Evolutionary conservation across 805 yeast species (phyloP), one percentile per base, ranked within the genome.

Genomic region (Candida ficus): DNA sequence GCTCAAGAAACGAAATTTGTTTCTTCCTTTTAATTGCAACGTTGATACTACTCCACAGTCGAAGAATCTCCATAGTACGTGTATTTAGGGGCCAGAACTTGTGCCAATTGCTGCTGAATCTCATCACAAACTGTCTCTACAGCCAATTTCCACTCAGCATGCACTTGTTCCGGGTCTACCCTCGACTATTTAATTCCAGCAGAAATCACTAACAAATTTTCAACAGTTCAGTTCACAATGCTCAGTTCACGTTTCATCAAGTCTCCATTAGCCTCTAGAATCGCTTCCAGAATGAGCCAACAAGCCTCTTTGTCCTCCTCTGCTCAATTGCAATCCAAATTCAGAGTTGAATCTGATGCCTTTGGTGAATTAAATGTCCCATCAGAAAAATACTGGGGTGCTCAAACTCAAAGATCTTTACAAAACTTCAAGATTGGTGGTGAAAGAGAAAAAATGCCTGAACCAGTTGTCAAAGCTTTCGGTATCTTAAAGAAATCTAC

Each of bases 381-480:
- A 44, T 69, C 78, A 48, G 75, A 85, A 56, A 80, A 77, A 64
- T 91, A 91, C 75, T 91, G 96, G 91, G 99, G 99, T 46, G 98
- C 98, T 33, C 99, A 93, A 70, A 93, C 99, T 47, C 90, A 85
- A 59, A 80, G 98, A 68, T 90, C 98, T 17, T 75, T 79, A 53
- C 83, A 80, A 67, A 93, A 93, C 76, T 93, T 93, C 75, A 85
- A 89, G 67, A 93, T 93, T 57, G 99, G 99, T 50, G 97, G 97
- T 44, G 73, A 75, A 14, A 78, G 89, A 53, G 98, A 93, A 62
- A 75, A 76, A 47, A 82, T 91, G 83, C 98, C 98, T 39, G 80
- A 78, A 53, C 96, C 98, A 22, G 75, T 93, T 42, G 81, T 93
- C 53, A 76, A 74, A 53, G 95, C 99, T 2, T 93, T 91, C 59